A percentile compares a stretch with the other conserved stretches of the same genome.
Conservation (phyloP, 2,329 filamentous ascomycete species). For the Amesomyces nigricolor region DNA sequence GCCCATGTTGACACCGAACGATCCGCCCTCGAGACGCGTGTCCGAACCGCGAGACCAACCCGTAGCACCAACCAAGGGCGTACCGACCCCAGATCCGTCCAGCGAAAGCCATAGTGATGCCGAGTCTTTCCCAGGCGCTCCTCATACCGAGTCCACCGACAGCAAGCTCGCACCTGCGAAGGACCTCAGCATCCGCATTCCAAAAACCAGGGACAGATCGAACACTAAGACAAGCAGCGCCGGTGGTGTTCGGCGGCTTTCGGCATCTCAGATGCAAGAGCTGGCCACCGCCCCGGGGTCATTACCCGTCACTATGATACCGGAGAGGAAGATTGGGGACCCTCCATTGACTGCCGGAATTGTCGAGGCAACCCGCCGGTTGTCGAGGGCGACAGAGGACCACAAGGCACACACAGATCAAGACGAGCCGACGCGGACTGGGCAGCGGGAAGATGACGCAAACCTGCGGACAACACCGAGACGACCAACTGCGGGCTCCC, state of each 20-base stretch:
- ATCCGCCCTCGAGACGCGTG: not conserved
- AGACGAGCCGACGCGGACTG: not conserved
- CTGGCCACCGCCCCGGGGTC: slow-evolving; percentile 53
- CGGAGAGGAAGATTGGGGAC: slow-evolving; percentile 33
- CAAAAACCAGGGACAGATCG: slow-evolving; percentile 23
- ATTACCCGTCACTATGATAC: slow-evolving; percentile 47
- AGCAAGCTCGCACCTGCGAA: not conserved
- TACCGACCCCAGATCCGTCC: slow-evolving; percentile 25
- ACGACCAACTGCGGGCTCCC: slow-evolving; percentile 24
- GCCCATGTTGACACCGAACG: slow-evolving; percentile 19
- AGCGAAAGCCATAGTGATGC: slow-evolving; percentile 25
- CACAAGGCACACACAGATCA: slow-evolving; percentile 25
- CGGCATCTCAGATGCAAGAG: slow-evolving; percentile 54
- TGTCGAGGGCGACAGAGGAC: slow-evolving; percentile 33
- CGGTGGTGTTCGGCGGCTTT: slow-evolving; percentile 48
- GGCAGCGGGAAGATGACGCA: slow-evolving; percentile 19
- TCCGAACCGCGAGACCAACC: slow-evolving; percentile 12
- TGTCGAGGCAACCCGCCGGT: slow-evolving; percentile 32
- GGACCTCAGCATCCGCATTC: slow-evolving; percentile 1
- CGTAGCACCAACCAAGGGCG: slow-evolving; percentile 17
- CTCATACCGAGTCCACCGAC: not conserved
- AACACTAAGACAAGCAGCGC: slow-evolving; percentile 33
- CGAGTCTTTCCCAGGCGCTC: slow-evolving; percentile 12
- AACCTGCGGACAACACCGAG: slow-evolving; percentile 31
- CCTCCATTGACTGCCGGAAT: slow-evolving; percentile 35